Percentiles rank a stretch among this genome's conserved stretches.
phyloP scores from a whole-genome alignment of 169 alveolate species.

The Plasmodium falciparum region DNA sequence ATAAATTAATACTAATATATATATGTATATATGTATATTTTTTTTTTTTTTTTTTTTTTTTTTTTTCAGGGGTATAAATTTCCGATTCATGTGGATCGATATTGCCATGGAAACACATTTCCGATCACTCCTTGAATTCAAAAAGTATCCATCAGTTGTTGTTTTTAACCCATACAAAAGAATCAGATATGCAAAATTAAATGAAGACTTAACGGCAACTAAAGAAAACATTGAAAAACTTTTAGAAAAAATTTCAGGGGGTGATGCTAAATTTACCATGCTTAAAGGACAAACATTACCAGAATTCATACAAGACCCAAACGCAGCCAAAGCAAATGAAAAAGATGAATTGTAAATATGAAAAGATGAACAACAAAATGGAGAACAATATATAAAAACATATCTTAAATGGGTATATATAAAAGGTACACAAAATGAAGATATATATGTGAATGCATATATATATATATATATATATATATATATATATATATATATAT shows the following conservation, averaged over 20 bases:
- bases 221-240: conserved; percentile 83
- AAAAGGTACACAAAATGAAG: background rate
- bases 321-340: conserved; percentile 3
- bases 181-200: conserved; percentile 85
- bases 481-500: background rate
- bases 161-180: conserved; percentile 88
- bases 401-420: background rate
- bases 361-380: background rate
- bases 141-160: conserved; percentile 88
- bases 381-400: background rate
- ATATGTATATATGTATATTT: background rate
- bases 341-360: conserved; percentile 49
- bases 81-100: conserved; percentile 92
- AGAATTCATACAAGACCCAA: conserved; percentile 76
- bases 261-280: conserved; percentile 89
- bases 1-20: no score
- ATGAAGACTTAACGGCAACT: conserved; percentile 83
- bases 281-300: conserved; percentile 87
- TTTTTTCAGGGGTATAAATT: conserved; percentile 80
- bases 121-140: conserved; percentile 80
- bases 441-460: background rate
- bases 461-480: background rate
- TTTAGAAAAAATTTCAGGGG: conserved; percentile 89
- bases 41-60: background rate
- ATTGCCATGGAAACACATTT: conserved; percentile 84